phyloP scores from a whole-genome alignment of 2,329 filamentous ascomycete species.

The Colletotrichum orchidophilum region DNA sequence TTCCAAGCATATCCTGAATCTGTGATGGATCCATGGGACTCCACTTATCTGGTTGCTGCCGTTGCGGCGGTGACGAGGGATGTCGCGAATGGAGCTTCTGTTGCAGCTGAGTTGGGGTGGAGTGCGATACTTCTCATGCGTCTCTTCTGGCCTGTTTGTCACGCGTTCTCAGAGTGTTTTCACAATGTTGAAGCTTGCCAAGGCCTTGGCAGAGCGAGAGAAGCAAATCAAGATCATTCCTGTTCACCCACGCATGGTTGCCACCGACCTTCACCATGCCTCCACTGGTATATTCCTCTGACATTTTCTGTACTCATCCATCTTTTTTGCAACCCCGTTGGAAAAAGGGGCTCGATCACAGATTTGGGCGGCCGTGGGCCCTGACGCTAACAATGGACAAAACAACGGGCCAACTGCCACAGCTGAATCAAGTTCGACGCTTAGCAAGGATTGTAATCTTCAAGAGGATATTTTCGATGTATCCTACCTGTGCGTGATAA shows the following conservation, averaged over 20 bases:
- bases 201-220: neutral
- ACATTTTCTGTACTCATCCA: neutral
- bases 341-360: neutral
- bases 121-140: neutral
- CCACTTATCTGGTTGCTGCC: too few species aligned
- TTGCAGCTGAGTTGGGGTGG: neutral
- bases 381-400: neutral
- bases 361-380: neutral
- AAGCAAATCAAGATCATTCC: neutral
- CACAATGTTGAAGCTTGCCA: neutral
- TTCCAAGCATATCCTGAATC: neutral
- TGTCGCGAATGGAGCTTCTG: neutral
- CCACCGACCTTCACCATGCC: neutral
- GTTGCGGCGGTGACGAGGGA: neutral
- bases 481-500: neutral
- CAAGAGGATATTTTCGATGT: neutral
- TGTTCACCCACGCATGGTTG: neutral
- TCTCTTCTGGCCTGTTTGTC: neutral
- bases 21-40: neutral
- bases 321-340: neutral
- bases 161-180: neutral
- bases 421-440: neutral
- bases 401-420: neutral
- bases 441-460: neutral
- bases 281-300: neutral